Evolutionary conservation across 78 protist genomes (phyloP).

Genomic region (Dictyostelium capitatum): DNA sequence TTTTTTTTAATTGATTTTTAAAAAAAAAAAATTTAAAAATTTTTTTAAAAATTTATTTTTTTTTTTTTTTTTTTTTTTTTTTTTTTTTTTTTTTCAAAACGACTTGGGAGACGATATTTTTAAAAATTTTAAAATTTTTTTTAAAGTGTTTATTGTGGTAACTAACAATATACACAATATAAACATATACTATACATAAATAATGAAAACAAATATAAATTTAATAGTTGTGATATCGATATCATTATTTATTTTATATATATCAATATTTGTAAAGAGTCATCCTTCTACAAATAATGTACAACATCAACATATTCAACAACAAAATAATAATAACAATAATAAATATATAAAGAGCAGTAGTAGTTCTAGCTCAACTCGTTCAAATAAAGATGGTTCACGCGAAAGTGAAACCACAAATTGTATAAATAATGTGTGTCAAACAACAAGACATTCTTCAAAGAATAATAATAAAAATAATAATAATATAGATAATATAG

Average conservation of each 20-base stretch:
- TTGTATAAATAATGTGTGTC: slow-evolving; percentile 3
- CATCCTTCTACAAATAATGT: background rate
- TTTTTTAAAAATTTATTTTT: no score
- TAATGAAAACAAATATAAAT: slow-evolving; percentile 2
- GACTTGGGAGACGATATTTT: no score
- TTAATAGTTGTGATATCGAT: slow-evolving; percentile 1
- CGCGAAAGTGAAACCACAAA: background rate
- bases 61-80: background rate
- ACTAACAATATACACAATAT: background rate
- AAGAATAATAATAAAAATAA: background rate
- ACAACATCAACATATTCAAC: background rate
- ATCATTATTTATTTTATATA: background rate
- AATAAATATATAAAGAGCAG: background rate
- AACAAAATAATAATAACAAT: background rate
- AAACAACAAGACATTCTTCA: background rate
- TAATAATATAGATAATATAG: background rate
- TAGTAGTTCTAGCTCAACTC: background rate
- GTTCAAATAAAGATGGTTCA: background rate
- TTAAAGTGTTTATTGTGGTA: background rate
- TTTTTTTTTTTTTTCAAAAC: background rate
- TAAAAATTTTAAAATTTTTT: background rate
- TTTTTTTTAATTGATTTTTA: no score
- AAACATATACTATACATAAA: background rate
- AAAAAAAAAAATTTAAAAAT: no score
- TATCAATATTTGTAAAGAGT: background rate